Conservation (phyloP, 2,329 filamentous ascomycete species). For the Aspergillus piperis region DNA sequence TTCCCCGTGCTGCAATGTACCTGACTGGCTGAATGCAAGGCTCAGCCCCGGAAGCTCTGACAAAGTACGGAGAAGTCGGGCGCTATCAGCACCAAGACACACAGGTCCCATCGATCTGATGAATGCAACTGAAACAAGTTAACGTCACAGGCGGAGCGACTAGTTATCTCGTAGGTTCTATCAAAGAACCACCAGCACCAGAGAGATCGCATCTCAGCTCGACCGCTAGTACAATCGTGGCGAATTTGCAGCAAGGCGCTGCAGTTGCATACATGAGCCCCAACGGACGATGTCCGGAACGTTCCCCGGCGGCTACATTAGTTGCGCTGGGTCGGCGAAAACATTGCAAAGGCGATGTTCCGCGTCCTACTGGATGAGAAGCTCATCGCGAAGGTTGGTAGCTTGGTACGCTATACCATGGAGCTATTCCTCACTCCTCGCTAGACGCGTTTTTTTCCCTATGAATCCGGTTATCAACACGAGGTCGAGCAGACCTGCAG, state of each 20-base stretch:
- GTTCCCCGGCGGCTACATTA: slow-evolving; percentile 11
- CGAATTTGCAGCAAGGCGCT: slow-evolving; percentile 11
- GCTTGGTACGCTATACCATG: not conserved
- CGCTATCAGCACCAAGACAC: not conserved
- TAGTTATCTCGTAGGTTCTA: not conserved
- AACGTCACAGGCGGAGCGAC: slow-evolving; percentile 6
- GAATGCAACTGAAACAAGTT: slow-evolving; percentile 5
- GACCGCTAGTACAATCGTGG: slow-evolving; percentile 12
- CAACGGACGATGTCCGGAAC: slow-evolving; percentile 10
- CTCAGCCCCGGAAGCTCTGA: not conserved
- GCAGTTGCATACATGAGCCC: slow-evolving; percentile 10
- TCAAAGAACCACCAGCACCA: slow-evolving; percentile 3
- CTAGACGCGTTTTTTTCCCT: not conserved
- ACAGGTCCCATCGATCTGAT: not conserved
- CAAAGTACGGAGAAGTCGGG: not conserved
- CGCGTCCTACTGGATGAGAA: not conserved
- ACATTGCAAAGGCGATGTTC: not conserved
- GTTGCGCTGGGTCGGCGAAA: not conserved
- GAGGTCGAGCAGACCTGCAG: slow-evolving; percentile 2
- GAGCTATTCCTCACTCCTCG: not conserved
- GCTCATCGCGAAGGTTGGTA: not conserved
- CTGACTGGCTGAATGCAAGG: not conserved
- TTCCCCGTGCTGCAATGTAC: not conserved
- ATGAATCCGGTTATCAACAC: slow-evolving; percentile 3
- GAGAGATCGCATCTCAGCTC: slow-evolving; percentile 5